phyloP scores from a whole-genome alignment of 1,284 basidiomycete species.

The Violaceomyces palustris region DNA sequence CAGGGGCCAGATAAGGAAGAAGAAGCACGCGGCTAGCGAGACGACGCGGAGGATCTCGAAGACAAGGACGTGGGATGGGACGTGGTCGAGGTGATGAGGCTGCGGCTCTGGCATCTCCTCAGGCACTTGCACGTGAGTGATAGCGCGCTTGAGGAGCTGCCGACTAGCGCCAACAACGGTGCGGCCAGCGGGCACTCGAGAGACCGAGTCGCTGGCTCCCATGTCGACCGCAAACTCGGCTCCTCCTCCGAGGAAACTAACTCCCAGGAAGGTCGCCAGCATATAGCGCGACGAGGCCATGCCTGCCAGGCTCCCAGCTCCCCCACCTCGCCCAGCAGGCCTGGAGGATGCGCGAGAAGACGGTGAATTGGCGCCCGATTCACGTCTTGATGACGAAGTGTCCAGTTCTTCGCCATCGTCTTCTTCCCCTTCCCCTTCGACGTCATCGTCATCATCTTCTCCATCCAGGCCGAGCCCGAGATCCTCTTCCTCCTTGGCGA shows the following conservation, averaged over 20 bases:
- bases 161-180: slow-evolving; percentile 40
- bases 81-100: slow-evolving; percentile 28
- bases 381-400: background rate
- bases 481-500: slow-evolving; percentile 31
- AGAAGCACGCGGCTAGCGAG: slow-evolving; percentile 24
- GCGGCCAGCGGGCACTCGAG: slow-evolving; percentile 16
- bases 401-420: slow-evolving; percentile 20
- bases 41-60: slow-evolving; percentile 36
- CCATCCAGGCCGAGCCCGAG: slow-evolving; percentile 7
- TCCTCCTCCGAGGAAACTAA: slow-evolving; percentile 41
- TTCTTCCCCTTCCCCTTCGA: slow-evolving; percentile 27
- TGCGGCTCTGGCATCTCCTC: too few relatives aligned
- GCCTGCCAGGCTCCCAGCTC: slow-evolving; percentile 6
- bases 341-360: background rate
- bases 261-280: slow-evolving; percentile 42
- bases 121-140: slow-evolving; percentile 14
- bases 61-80: slow-evolving; percentile 34
- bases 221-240: slow-evolving; percentile 22
- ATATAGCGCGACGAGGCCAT: slow-evolving; percentile 40
- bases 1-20: slow-evolving; percentile 31
- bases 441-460: slow-evolving; percentile 34
- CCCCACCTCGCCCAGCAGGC: background rate
- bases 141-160: slow-evolving; percentile 45
- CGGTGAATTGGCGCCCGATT: background rate
- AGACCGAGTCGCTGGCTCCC: slow-evolving; percentile 9